These are phyloP conservation scores for Claviceps maximensis DNA, from an alignment of 2,329 filamentous ascomycete genomes.

Conservation along the genomic window DNA sequence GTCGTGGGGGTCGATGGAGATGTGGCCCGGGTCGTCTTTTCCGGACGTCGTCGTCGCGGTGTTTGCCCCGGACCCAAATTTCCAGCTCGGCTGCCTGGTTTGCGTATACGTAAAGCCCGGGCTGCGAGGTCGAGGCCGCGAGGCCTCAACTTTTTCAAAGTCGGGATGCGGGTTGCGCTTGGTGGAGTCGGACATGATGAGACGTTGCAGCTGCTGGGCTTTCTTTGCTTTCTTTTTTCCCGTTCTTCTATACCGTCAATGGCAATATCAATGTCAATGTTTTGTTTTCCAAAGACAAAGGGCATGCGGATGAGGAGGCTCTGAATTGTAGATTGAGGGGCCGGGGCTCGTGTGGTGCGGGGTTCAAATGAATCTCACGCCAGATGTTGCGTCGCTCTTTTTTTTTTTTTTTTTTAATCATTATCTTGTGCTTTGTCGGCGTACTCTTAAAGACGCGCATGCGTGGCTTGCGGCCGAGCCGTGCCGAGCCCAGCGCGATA, in stretches of 20 bases:
- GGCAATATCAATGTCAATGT: too few relatives aligned
- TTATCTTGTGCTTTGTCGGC: too few relatives aligned
- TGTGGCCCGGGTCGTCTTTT: conserved; percentile 40
- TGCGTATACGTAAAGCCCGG: conserved; percentile 43
- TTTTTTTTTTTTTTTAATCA: too few relatives aligned
- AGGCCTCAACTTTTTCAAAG: conserved; percentile 59
- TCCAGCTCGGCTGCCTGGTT: conserved; percentile 53
- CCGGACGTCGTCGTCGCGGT: too few relatives aligned
- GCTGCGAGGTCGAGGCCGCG: conserved; percentile 47
- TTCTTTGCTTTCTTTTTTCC: not conserved
- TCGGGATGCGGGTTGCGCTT: conserved; percentile 59
- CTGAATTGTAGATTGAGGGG: too few relatives aligned
- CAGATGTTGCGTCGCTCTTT: too few relatives aligned
- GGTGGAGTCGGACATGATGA: conserved; percentile 13
- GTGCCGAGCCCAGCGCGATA: not conserved
- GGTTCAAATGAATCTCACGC: too few relatives aligned
- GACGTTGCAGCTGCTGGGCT: too few relatives aligned
- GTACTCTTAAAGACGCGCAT: too few relatives aligned
- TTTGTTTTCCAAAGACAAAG: too few relatives aligned
- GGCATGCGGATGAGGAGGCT: too few relatives aligned
- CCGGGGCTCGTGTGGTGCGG: too few relatives aligned
- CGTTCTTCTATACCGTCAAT: not conserved
- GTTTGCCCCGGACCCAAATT: conserved; percentile 53
- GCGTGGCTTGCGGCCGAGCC: not conserved
- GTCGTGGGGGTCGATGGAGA: conserved; percentile 71